phyloP scores from a whole-genome alignment of 148 eudicot genomes.

The Dysphania ambrosioides region DNA sequence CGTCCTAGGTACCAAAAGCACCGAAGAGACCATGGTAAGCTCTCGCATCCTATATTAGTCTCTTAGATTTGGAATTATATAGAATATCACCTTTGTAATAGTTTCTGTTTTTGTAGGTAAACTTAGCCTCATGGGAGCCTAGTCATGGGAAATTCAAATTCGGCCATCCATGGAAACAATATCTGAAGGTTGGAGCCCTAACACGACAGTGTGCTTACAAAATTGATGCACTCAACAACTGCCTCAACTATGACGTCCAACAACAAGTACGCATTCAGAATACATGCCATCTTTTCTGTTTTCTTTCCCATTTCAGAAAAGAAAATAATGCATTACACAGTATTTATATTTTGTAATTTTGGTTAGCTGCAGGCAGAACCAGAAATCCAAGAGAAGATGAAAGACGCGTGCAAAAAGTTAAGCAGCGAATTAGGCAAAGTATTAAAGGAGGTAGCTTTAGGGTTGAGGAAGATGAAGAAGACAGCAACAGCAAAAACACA shows the following conservation, averaged over 20 bases:
- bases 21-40: slow-evolving; percentile 47
- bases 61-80: neutral
- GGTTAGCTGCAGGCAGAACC: slow-evolving; percentile 13
- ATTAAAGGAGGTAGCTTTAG: slow-evolving; percentile 29
- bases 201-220: slow-evolving; percentile 20
- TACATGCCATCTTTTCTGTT: too few species aligned
- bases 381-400: slow-evolving; percentile 22
- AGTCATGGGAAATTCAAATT: slow-evolving; percentile 20
- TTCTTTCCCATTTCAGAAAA: too few species aligned
- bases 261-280: too few species aligned
- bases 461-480: slow-evolving; percentile 31
- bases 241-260: too few species aligned
- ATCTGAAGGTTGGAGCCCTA: slow-evolving; percentile 24
- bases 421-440: slow-evolving; percentile 35
- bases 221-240: slow-evolving; percentile 14
- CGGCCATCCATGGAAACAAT: slow-evolving; percentile 29
- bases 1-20: slow-evolving; percentile 42
- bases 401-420: slow-evolving; percentile 30
- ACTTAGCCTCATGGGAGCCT: slow-evolving; percentile 25
- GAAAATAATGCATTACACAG: too few species aligned
- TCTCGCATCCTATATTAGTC: neutral
- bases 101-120: too few species aligned
- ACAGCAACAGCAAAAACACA: slow-evolving; percentile 20
- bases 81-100: too few species aligned
- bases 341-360: neutral